A percentile compares a stretch with the other conserved stretches of the same genome.
Evolutionary conservation across 1,284 basidiomycete genomes (phyloP).

Genomic region (Schizopora paradoxa): DNA sequence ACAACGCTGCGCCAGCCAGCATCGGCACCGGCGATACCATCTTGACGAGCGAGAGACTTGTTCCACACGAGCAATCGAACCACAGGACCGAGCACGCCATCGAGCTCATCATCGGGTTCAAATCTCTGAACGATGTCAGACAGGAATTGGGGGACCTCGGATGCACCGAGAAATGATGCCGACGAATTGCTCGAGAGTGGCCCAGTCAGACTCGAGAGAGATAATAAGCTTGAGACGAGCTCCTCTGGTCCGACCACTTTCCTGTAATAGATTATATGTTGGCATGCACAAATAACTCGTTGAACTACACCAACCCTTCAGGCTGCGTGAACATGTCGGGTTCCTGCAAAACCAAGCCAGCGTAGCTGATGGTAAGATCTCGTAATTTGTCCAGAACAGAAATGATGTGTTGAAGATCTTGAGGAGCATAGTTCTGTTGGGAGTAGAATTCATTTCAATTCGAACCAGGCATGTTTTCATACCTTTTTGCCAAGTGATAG

Average conservation of each 20-base stretch:
- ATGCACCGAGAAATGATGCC: slow-evolving; percentile 33
- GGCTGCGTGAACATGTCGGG: slow-evolving; percentile 95
- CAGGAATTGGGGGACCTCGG: slow-evolving; percentile 66
- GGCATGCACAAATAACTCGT: slow-evolving; percentile 3
- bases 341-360: slow-evolving; percentile 86
- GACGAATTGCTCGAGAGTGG: slow-evolving; percentile 48
- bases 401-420: slow-evolving; percentile 59
- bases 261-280: slow-evolving; percentile 31
- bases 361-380: slow-evolving; percentile 83
- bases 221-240: slow-evolving; percentile 73
- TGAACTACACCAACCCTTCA: slow-evolving; percentile 43
- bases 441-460: slow-evolving; percentile 2
- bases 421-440: slow-evolving; percentile 52
- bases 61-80: slow-evolving; percentile 56
- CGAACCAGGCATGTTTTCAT: slow-evolving; percentile 9
- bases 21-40: slow-evolving; percentile 65
- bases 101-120: slow-evolving; percentile 41
- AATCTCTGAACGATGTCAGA: slow-evolving; percentile 69
- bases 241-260: slow-evolving; percentile 71
- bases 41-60: slow-evolving; percentile 52
- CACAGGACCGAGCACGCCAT: slow-evolving; percentile 44
- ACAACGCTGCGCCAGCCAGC: slow-evolving; percentile 84
- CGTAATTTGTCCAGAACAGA: slow-evolving; percentile 67
- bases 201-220: slow-evolving; percentile 54
- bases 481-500: slow-evolving; percentile 60